Percentiles rank a stretch among this genome's conserved stretches.
Conservation (phyloP, 345 rosid genomes). For the Populus deltoides region DNA sequence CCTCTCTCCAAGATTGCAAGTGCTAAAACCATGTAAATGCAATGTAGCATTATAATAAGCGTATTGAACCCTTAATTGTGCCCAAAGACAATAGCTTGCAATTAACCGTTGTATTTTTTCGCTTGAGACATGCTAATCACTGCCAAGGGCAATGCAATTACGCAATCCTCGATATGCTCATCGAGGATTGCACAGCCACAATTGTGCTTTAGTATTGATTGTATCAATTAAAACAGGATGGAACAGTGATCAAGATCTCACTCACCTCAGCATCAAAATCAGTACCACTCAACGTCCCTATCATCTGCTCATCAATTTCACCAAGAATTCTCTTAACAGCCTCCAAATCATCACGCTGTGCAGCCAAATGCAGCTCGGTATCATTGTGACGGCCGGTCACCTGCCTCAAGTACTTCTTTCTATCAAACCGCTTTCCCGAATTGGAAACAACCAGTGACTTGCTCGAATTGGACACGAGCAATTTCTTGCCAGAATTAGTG, state of each 20-base stretch:
- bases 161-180: no score
- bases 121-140: no score
- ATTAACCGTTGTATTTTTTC: no score
- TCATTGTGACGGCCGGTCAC: conserved; percentile 94
- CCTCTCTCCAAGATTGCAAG: not conserved
- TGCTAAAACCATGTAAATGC: not conserved
- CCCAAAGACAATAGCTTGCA: no score
- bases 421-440: conserved; percentile 77
- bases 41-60: no score
- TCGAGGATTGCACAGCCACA: no score
- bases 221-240: not conserved
- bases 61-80: no score
- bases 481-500: conserved; percentile 44
- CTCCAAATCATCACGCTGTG: conserved; percentile 70
- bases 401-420: conserved; percentile 87
- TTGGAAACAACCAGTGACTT: conserved; percentile 54
- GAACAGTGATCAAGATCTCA: not conserved
- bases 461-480: conserved; percentile 47
- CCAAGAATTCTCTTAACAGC: conserved; percentile 59
- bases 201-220: no score
- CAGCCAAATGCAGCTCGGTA: conserved; percentile 92
- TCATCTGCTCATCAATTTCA: conserved; percentile 77
- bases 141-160: no score
- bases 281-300: conserved; percentile 51
- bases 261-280: conserved; percentile 76